A percentile compares a stretch with the other conserved stretches of the same genome.
Evolutionary conservation across 805 yeast genomes (phyloP).

Genomic region (Komagataella kurtzmanii): DNA sequence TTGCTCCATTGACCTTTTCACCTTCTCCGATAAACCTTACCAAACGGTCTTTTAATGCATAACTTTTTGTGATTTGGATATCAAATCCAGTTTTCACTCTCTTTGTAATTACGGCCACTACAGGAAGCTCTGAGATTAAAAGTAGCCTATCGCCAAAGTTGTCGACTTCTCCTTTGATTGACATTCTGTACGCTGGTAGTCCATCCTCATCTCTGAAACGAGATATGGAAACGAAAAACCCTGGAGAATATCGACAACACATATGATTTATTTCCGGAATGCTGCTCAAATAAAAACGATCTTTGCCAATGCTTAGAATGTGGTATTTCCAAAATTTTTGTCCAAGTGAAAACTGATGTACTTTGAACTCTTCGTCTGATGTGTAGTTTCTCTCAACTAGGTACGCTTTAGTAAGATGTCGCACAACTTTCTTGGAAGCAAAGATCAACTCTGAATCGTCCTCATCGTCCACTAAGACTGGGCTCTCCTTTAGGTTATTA

Average conservation of each 20-base stretch:
- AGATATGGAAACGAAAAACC: constrained; percentile 32
- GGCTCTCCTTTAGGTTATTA: background rate
- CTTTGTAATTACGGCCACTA: background rate
- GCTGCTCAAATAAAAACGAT: constrained; percentile 47
- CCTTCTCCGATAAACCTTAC: background rate
- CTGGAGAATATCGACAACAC: constrained; percentile 48
- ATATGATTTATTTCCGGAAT: constrained; percentile 51
- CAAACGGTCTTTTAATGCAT: background rate
- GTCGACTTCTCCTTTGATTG: background rate
- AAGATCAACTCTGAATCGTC: constrained; percentile 2
- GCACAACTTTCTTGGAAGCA: constrained; percentile 13
- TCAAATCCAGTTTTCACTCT: background rate
- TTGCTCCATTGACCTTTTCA: background rate
- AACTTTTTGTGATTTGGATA: background rate
- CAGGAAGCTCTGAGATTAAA: background rate
- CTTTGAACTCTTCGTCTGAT: background rate
- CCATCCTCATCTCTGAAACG: background rate
- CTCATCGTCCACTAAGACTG: background rate
- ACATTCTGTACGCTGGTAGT: background rate
- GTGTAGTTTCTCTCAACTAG: constrained; percentile 2
- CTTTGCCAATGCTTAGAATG: constrained; percentile 33
- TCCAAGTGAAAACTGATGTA: background rate
- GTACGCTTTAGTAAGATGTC: constrained; percentile 2
- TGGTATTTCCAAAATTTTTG: constrained; percentile 51
- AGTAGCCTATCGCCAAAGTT: background rate